phyloP scores from a whole-genome alignment of 2,329 filamentous ascomycete species.

The Parascedosporium putredinis region DNA sequence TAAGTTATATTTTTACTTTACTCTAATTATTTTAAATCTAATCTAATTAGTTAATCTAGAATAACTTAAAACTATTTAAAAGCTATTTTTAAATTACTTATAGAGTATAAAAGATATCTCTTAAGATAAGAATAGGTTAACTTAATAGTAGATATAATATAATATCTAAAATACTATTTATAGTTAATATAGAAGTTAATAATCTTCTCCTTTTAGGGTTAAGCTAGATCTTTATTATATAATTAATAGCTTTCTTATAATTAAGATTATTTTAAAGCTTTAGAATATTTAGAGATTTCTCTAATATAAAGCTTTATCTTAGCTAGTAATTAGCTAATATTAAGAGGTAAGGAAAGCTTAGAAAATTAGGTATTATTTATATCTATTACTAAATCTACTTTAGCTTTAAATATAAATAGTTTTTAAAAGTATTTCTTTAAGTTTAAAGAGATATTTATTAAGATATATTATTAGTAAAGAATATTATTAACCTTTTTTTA shows the following conservation, averaged over 20 bases:
- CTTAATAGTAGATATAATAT: not conserved
- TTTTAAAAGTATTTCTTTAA: not conserved
- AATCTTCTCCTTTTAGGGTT: not conserved
- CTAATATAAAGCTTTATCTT: not conserved
- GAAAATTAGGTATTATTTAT: not conserved
- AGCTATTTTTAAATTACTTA: not conserved
- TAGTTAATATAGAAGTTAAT: not conserved
- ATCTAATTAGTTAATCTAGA: not conserved
- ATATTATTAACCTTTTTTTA: not conserved
- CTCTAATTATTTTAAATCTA: not conserved
- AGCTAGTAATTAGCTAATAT: not conserved
- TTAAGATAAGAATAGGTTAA: not conserved
- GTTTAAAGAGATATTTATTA: not conserved
- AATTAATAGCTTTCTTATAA: not conserved
- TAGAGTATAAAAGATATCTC: not conserved
- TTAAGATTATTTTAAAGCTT: not conserved
- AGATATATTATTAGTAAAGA: not conserved
- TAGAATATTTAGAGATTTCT: not conserved
- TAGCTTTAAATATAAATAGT: not conserved
- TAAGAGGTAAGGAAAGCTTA: not conserved
- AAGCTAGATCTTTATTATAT: not conserved
- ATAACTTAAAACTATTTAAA: not conserved
- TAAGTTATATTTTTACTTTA: no score
- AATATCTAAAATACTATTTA: slow-evolving; percentile 1
- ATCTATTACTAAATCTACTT: not conserved